Evolutionary conservation across 768 basidiomycete species (phyloP).

Genomic region (Tricholoma bakamatsutake): DNA sequence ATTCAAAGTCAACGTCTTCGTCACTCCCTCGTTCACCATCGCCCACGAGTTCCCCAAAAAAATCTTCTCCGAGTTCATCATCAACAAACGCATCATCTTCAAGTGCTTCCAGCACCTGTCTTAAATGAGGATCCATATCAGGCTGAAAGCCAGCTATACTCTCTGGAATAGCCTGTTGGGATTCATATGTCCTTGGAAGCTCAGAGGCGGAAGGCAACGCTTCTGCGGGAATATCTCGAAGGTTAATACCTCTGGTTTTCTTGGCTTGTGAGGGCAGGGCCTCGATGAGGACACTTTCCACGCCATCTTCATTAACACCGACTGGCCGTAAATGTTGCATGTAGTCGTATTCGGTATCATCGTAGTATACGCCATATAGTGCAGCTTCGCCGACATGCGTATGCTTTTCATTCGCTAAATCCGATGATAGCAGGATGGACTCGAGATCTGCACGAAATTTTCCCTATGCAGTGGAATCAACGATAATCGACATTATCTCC

Average conservation of each 20-base stretch:
- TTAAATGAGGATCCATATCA: conserved; percentile 92
- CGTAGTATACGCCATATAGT: conserved; percentile 86
- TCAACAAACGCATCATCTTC: conserved; percentile 96
- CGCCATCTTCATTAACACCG: conserved; percentile 72
- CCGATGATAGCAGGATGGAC: conserved; percentile 40
- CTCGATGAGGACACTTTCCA: conserved; percentile 77
- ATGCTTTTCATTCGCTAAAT: conserved; percentile 40
- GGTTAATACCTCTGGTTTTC: conserved; percentile 27
- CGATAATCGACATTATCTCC: conserved; percentile 7
- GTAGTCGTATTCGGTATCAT: conserved; percentile 97
- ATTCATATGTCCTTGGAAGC: conserved; percentile 68
- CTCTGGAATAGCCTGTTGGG: conserved; percentile 72
- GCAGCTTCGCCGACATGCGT: conserved; percentile 81
- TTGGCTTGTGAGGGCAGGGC: conserved; percentile 45
- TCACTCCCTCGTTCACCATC: conserved; percentile 63
- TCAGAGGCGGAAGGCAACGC: conserved; percentile 68
- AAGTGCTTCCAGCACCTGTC: conserved; percentile 89
- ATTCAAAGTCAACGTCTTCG: conserved; percentile 63
- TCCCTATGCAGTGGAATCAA: conserved; percentile 42
- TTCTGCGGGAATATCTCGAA: conserved; percentile 61
- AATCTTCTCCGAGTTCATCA: conserved; percentile 65
- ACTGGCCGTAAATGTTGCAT: conserved; percentile 90
- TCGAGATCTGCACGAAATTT: conserved; percentile 83
- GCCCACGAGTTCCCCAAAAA: conserved; percentile 66
- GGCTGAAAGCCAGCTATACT: conserved; percentile 89